Conservation (phyloP, 1,284 basidiomycete species). For the Blastosporella zonata region DNA sequence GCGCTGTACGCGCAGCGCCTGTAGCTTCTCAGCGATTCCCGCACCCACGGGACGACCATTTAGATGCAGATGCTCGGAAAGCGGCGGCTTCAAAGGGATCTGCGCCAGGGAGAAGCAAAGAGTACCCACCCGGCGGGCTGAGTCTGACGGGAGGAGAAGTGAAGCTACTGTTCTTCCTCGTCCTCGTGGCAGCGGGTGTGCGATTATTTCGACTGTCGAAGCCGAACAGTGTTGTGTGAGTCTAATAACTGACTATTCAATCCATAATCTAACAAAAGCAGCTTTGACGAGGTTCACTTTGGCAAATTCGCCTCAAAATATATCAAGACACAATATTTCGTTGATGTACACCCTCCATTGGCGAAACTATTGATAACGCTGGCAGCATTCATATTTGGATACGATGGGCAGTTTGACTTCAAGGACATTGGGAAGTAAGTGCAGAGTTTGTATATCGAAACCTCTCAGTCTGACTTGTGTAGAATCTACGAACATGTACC, state of each 20-base stretch:
- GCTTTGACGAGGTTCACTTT: slow-evolving; percentile 97
- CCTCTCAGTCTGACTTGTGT: slow-evolving; percentile 13
- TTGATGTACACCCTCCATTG: slow-evolving; percentile 97
- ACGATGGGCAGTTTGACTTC: slow-evolving; percentile 93
- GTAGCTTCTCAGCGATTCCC: slow-evolving; percentile 55
- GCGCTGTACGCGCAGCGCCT: slow-evolving; percentile 33
- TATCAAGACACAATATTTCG: slow-evolving; percentile 87
- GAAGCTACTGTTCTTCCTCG: slow-evolving; percentile 64
- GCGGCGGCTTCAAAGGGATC: slow-evolving; percentile 66
- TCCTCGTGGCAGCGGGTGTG: slow-evolving; percentile 68
- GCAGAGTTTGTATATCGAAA: neutral
- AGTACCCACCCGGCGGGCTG: slow-evolving; percentile 59
- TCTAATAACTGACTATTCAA: slow-evolving; percentile 18
- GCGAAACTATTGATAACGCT: slow-evolving; percentile 95
- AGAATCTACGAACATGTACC: slow-evolving; percentile 87
- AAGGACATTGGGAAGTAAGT: slow-evolving; percentile 93
- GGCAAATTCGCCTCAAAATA: slow-evolving; percentile 93
- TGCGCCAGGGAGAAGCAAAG: slow-evolving; percentile 47
- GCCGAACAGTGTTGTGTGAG: slow-evolving; percentile 89
- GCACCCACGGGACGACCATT: slow-evolving; percentile 53
- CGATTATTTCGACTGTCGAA: slow-evolving; percentile 78
- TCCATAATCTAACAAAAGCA: slow-evolving; percentile 28
- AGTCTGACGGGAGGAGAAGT: slow-evolving; percentile 66
- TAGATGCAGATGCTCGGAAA: slow-evolving; percentile 71
- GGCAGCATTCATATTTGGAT: slow-evolving; percentile 87